Percentiles rank a stretch among this genome's conserved stretches.
phyloP scores from a whole-genome alignment of 2,329 filamentous ascomycete species.

The Ophiostoma himal-ulmi region DNA sequence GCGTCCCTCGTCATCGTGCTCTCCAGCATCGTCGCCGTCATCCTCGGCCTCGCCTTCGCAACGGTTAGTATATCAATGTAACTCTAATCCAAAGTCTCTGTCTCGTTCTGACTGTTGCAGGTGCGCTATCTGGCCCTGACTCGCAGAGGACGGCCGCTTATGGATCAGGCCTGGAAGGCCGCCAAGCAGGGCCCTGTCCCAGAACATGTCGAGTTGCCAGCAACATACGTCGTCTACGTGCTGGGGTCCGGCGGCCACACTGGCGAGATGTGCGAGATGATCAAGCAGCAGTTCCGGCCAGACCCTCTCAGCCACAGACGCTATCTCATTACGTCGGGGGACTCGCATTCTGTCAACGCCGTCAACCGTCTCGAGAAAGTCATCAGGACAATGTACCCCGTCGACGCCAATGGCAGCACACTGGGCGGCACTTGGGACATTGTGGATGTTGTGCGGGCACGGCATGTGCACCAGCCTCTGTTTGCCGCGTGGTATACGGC shows the following conservation, averaged over 20 bases:
- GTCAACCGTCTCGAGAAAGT: conserved; percentile 59
- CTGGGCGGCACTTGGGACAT: conserved; percentile 53
- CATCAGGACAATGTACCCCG: conserved; percentile 33
- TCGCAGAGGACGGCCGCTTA: conserved; percentile 9
- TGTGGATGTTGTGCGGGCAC: conserved; percentile 66
- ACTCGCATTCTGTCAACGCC: conserved; percentile 61
- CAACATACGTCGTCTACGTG: conserved; percentile 64
- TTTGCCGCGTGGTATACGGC: conserved; percentile 65
- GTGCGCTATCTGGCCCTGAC: conserved; percentile 20
- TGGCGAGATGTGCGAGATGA: conserved; percentile 85
- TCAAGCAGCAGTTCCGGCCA: conserved; percentile 53
- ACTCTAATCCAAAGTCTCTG: neutral
- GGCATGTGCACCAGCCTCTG: conserved; percentile 75
- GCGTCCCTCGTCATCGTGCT: neutral
- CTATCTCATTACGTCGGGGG: conserved; percentile 74
- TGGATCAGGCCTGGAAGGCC: conserved; percentile 20
- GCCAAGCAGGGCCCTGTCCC: conserved; percentile 21
- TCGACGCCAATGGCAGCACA: neutral
- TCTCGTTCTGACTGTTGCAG: neutral
- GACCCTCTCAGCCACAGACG: conserved; percentile 60
- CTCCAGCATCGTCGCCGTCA: neutral
- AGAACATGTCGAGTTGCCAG: conserved; percentile 26
- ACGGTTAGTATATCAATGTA: neutral
- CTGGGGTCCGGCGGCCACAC: conserved; percentile 94
- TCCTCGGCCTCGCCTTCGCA: conserved; percentile 7